phyloP scores from a whole-genome alignment of 768 basidiomycete genomes.

The Pisolithus sp. region DNA sequence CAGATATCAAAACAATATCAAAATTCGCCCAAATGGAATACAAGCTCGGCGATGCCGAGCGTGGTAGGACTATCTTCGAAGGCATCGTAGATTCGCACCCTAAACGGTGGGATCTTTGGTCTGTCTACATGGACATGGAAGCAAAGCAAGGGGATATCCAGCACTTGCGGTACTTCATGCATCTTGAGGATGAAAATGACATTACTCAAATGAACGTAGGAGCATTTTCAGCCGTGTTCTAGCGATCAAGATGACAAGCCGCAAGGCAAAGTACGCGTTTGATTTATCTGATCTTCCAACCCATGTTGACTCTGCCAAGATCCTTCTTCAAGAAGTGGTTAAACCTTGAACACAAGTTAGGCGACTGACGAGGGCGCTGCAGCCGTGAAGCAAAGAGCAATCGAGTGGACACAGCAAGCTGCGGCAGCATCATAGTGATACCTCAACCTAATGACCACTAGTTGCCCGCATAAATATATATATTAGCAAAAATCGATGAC shows the following conservation, averaged over 20 bases:
- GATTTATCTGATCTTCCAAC: conserved; percentile 3
- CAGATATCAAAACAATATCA: conserved; percentile 93
- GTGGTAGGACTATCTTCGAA: conserved; percentile 93
- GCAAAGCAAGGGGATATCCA: conserved; percentile 73
- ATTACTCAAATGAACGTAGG: conserved; percentile 32
- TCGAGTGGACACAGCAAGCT: conserved; percentile 83
- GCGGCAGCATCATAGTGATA: conserved; percentile 13
- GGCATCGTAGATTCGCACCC: conserved; percentile 94
- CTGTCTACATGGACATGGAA: conserved; percentile 96
- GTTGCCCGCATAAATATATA: conserved; percentile 31
- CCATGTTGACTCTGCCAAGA: conserved; percentile 33
- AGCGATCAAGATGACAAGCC: conserved; percentile 81
- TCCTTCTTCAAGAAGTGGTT: conserved; percentile 98
- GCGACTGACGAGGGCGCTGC: conserved; percentile 80
- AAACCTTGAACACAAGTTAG: conserved; percentile 76
- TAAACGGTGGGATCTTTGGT: conserved; percentile 94
- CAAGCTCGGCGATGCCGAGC: conserved; percentile 87
- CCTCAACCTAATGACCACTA: conserved; percentile 8
- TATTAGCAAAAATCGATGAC: conserved; percentile 28
- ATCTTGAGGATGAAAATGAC: neutral
- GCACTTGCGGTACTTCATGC: conserved; percentile 53
- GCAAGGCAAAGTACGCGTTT: conserved; percentile 85
- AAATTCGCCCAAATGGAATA: conserved; percentile 96
- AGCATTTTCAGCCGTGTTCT: conserved; percentile 85
- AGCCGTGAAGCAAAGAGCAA: conserved; percentile 78